phyloP scores from a whole-genome alignment of 176 grass and related monocot species.

The Carex cristatella region DNA sequence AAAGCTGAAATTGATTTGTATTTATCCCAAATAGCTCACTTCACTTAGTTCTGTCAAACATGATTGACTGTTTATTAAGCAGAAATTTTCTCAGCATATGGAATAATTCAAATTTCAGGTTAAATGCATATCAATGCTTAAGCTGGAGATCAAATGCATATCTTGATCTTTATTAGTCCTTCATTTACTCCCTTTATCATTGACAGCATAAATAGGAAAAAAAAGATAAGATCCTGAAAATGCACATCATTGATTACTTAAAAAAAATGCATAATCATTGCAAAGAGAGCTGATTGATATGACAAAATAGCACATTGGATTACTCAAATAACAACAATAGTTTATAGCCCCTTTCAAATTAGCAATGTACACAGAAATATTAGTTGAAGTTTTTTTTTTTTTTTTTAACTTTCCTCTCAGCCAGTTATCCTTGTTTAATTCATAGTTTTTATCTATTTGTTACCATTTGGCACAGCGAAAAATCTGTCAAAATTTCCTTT shows the following conservation, averaged over 20 bases:
- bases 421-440: not conserved
- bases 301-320: not conserved
- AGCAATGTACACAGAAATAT: not conserved
- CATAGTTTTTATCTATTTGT: not conserved
- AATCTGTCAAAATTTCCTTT: not conserved
- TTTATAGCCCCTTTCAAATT: not conserved
- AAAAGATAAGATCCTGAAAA: not conserved
- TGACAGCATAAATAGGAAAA: not conserved
- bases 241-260: not conserved
- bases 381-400: not conserved
- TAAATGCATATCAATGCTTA: not conserved
- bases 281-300: not conserved
- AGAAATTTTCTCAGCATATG: not conserved
- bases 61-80: too few species aligned
- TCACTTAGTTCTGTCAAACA: too few species aligned
- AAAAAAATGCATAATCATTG: not conserved
- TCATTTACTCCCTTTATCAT: not conserved
- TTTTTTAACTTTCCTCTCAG: not conserved
- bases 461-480: not conserved
- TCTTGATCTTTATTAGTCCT: not conserved
- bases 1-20: not conserved
- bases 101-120: not conserved
- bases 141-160: not conserved
- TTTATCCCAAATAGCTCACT: too few species aligned
- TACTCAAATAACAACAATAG: not conserved